A percentile compares a stretch with the other conserved stretches of the same genome.
phyloP scores from a whole-genome alignment of 768 basidiomycete genomes.

The Russula earlei region DNA sequence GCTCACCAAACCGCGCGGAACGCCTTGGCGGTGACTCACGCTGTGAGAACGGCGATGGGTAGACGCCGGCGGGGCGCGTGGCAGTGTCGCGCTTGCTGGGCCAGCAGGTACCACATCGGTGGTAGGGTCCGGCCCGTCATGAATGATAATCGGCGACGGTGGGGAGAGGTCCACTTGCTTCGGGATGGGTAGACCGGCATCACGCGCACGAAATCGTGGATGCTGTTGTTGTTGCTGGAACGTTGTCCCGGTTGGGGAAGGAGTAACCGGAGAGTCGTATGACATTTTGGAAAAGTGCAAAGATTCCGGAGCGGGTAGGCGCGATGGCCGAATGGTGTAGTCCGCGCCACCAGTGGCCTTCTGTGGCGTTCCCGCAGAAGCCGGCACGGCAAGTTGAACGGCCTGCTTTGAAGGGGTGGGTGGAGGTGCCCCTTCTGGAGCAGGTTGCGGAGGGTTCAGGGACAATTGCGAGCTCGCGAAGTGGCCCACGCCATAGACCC shows the following conservation, averaged over 20 bases:
- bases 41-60: slow-evolving; percentile 80
- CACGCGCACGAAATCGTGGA: slow-evolving; percentile 55
- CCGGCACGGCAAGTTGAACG: slow-evolving; percentile 20
- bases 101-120: slow-evolving; percentile 9
- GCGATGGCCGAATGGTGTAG: slow-evolving; percentile 76
- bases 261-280: slow-evolving; percentile 49
- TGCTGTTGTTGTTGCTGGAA: slow-evolving; percentile 48
- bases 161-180: slow-evolving; percentile 27
- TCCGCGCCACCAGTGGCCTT: slow-evolving; percentile 46
- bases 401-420: slow-evolving; percentile 3
- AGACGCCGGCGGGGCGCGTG: slow-evolving; percentile 65
- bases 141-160: background rate
- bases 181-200: slow-evolving; percentile 43
- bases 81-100: slow-evolving; percentile 32
- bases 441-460: slow-evolving; percentile 2
- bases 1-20: slow-evolving; percentile 46
- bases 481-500: slow-evolving; percentile 85
- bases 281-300: slow-evolving; percentile 77
- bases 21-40: slow-evolving; percentile 61
- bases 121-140: background rate
- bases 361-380: slow-evolving; percentile 28
- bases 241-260: slow-evolving; percentile 49
- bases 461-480: slow-evolving; percentile 90
- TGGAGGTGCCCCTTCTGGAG: slow-evolving; percentile 19
- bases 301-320: slow-evolving; percentile 71